phyloP scores from a whole-genome alignment of 371 early-diverging fungal species.

The Mortierella sp. region DNA sequence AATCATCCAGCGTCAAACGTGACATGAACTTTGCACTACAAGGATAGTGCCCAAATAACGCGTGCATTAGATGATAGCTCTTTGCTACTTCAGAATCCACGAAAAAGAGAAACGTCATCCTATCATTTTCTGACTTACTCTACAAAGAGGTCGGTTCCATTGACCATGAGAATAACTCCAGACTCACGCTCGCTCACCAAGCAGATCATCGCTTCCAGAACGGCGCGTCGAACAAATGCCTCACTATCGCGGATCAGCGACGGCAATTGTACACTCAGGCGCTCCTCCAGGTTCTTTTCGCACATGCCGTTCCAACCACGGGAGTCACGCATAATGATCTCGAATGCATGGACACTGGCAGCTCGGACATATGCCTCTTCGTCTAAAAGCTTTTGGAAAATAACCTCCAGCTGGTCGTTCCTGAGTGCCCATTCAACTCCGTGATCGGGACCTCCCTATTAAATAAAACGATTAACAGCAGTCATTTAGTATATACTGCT shows the following conservation, averaged over 20 bases:
- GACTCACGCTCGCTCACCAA: constrained; percentile 64
- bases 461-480: background rate
- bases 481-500: background rate
- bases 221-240: constrained; percentile 73
- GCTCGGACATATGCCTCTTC: constrained; percentile 71
- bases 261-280: constrained; percentile 60
- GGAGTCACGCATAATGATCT: constrained; percentile 58
- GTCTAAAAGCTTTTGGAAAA: constrained; percentile 66
- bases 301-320: constrained; percentile 59
- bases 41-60: background rate
- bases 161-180: constrained; percentile 54
- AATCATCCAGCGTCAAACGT: constrained; percentile 63
- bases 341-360: constrained; percentile 64
- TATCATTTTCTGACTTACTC: constrained; percentile 39
- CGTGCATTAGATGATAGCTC: background rate
- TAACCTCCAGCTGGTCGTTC: constrained; percentile 61
- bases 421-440: constrained; percentile 65
- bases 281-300: constrained; percentile 37
- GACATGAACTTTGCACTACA: constrained; percentile 62
- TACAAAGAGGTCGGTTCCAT: constrained; percentile 56
- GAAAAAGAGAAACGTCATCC: background rate
- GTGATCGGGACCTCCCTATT: constrained; percentile 31
- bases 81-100: no score
- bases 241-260: constrained; percentile 68
- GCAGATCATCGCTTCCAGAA: constrained; percentile 69